Evolutionary conservation across 345 rosid genomes (phyloP).

Genomic region (Sonneratia caseolaris): DNA sequence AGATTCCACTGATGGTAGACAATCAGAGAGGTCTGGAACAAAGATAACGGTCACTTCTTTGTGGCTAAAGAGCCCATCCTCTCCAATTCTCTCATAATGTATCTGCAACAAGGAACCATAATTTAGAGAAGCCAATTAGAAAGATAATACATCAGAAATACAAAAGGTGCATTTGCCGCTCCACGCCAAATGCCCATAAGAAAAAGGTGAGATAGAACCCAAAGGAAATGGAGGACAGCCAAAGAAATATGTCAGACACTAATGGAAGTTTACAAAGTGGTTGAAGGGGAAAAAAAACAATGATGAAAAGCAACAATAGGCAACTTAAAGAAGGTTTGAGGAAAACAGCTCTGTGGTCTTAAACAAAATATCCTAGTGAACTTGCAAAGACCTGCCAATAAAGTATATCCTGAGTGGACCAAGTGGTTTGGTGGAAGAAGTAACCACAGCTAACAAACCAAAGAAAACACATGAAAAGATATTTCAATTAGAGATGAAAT

Average conservation of each 20-base stretch:
- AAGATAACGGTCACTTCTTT: slow-evolving; percentile 81
- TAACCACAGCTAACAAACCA: neutral
- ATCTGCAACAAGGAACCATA: slow-evolving; percentile 37
- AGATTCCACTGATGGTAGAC: slow-evolving; percentile 70
- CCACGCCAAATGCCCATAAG: neutral
- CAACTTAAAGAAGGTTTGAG: neutral
- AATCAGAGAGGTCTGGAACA: slow-evolving; percentile 88
- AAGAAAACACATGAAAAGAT: neutral
- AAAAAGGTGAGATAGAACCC: neutral
- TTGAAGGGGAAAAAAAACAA: neutral
- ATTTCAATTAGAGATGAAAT: neutral
- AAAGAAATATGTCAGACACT: neutral
- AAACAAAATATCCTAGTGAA: neutral
- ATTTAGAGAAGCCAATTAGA: slow-evolving; percentile 4
- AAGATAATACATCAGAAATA: neutral
- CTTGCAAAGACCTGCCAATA: neutral
- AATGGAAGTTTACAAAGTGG: neutral
- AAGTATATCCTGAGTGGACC: neutral
- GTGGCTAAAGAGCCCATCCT: slow-evolving; percentile 75
- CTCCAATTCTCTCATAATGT: slow-evolving; percentile 82
- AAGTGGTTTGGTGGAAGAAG: neutral
- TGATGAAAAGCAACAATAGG: neutral
- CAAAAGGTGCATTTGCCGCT: too few species aligned
- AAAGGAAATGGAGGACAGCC: neutral
- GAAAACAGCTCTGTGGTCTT: neutral